These are phyloP conservation scores for Amylostereum areolatum DNA, from an alignment of 1,284 basidiomycete genomes.

Conservation along the genomic window DNA sequence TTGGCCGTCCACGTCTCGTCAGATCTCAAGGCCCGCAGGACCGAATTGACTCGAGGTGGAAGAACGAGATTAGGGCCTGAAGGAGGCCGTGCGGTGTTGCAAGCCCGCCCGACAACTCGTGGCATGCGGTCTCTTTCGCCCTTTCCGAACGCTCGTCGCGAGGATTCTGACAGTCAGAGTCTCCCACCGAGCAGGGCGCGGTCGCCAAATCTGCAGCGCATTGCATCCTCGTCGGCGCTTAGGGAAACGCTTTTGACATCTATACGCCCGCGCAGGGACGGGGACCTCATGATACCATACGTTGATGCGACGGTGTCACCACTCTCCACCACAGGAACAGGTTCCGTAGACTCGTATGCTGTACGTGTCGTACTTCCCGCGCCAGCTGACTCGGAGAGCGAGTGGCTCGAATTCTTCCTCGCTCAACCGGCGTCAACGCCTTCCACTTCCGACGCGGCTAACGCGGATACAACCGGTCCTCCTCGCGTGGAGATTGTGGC, in stretches of 20 bases:
- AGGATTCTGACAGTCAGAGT: constrained; percentile 13
- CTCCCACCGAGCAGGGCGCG: constrained; percentile 25
- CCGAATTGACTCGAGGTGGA: constrained; percentile 52
- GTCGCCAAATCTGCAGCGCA: constrained; percentile 21
- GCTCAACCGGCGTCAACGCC: constrained; percentile 30
- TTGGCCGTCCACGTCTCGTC: constrained; percentile 58
- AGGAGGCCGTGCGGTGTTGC: constrained; percentile 52
- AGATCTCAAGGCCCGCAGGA: constrained; percentile 54
- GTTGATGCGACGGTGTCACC: constrained; percentile 51
- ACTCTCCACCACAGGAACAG: constrained; percentile 24
- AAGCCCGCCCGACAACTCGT: constrained; percentile 22
- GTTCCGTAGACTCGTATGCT: constrained; percentile 42
- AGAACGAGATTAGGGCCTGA: constrained; percentile 51
- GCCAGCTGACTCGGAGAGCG: constrained; percentile 49
- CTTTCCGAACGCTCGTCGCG: constrained; percentile 8
- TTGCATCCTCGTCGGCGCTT: constrained; percentile 18
- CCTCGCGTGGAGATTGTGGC: constrained; percentile 49
- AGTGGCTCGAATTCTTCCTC: constrained; percentile 76
- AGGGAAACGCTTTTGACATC: constrained; percentile 20
- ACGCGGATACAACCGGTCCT: constrained; percentile 14
- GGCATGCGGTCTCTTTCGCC: constrained; percentile 10
- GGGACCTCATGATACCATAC: constrained; percentile 56
- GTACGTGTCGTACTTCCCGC: constrained; percentile 52
- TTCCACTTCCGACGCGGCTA: not conserved
- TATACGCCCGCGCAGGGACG: constrained; percentile 41